Conservation (phyloP, 495 filamentous ascomycete species). For the Aspergillus avenaceus region DNA sequence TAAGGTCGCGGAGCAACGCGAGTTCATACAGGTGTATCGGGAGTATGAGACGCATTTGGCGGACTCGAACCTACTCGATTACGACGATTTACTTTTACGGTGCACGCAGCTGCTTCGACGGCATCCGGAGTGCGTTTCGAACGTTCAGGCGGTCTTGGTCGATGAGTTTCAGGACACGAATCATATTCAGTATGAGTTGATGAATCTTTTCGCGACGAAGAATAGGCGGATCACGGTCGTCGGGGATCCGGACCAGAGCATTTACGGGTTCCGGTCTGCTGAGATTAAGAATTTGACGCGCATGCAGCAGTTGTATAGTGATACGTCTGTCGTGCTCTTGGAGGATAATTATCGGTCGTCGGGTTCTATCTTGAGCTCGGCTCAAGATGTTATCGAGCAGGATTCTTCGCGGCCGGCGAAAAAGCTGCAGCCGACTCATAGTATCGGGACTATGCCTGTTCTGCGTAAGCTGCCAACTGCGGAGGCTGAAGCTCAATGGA, state of each 20-base stretch:
- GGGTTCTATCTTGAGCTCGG: slow-evolving; percentile 77
- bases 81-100: slow-evolving; percentile 85
- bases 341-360: slow-evolving; percentile 96
- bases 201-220: slow-evolving; percentile 78
- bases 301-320: slow-evolving; percentile 70
- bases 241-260: slow-evolving; percentile 96
- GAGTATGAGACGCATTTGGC: slow-evolving; percentile 76
- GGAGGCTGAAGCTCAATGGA: slow-evolving; percentile 77
- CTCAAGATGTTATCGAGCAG: slow-evolving; percentile 87
- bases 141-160: slow-evolving; percentile 87
- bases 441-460: slow-evolving; percentile 75
- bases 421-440: slow-evolving; percentile 74
- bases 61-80: slow-evolving; percentile 83
- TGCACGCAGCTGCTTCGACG: slow-evolving; percentile 76
- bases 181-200: slow-evolving; percentile 88
- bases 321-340: slow-evolving; percentile 78
- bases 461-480: slow-evolving; percentile 74
- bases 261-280: slow-evolving; percentile 96
- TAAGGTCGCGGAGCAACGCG: slow-evolving; percentile 60
- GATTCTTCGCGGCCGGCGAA: slow-evolving; percentile 78
- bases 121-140: slow-evolving; percentile 81
- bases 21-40: slow-evolving; percentile 68
- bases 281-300: slow-evolving; percentile 85
- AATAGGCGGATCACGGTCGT: slow-evolving; percentile 83
- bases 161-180: slow-evolving; percentile 99